Evolutionary conservation across 2,329 filamentous ascomycete genomes (phyloP), one percentile per base, ranked within the genome.

Genomic region (Dothiorella sarmentorum): DNA sequence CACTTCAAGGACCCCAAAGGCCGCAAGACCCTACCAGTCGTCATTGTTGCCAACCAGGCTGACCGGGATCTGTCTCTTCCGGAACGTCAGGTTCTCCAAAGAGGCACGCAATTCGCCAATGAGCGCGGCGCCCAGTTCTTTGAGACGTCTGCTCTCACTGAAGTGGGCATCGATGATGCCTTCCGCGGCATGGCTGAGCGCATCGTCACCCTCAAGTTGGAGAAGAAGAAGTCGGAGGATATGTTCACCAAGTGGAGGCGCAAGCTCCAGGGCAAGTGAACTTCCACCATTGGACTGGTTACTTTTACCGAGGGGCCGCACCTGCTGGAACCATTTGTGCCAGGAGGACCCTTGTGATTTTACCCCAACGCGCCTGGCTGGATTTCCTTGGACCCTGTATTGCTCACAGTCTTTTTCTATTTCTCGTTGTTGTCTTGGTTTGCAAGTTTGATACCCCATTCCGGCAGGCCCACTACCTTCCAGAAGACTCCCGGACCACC

Each of bases 391-490:
- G 29, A 45, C 18, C 22, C 43, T 45, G 43, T 45, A n/a, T 40
- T 29, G 20, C 22, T 38, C 7, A 18, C 22, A 18, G 4, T 2
- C 37, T 24, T 53, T 20, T 53, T 20, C 11, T 40, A 37, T 38
- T 9, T 53, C 24, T 40, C 49, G 24, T 40, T 53, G 24, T 17
- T 40, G 33, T 31, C 35, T 40, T 29, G 22, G 49, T 53, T 17
- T 53, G 49, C 49, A 53, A 53, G 49, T 35, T 53, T 53, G 49
- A 53, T 53, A 53, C 49, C 49, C 49, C 44, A 33, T 17, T 38
- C 37, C 24, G 49, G 49, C 49, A 38, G 24, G 29, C 24, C 33
- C 35, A 52, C 13, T 27, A 24, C 37, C 40, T 52, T 53, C 35
- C 49, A 53, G 49, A 33, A 53, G 49, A n/a, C 27, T 29, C 22